Evolutionary conservation across 768 basidiomycete genomes (phyloP).

Genomic region (Trametes coccinea): DNA sequence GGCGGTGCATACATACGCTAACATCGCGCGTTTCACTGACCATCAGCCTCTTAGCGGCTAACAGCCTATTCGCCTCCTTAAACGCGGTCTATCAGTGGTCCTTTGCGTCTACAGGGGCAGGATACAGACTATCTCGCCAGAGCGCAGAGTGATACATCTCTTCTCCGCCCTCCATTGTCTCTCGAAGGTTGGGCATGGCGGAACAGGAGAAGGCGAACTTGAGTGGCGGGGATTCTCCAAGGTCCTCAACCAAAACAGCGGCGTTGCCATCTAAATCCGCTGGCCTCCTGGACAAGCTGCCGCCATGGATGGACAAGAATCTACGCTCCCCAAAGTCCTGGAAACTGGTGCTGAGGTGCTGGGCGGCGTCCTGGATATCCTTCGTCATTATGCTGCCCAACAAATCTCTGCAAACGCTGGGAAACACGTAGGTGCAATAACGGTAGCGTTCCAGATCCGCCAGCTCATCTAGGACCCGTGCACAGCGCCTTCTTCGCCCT

Average conservation of each 20-base stretch:
- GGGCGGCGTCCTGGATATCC: slow-evolving; percentile 41
- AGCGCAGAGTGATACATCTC: neutral
- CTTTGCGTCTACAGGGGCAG: neutral
- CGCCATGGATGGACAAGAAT: slow-evolving; percentile 41
- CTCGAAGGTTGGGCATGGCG: neutral
- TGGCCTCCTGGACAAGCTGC: slow-evolving; percentile 30
- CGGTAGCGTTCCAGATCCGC: no score
- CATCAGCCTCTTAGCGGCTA: neutral
- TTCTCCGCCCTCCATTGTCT: neutral
- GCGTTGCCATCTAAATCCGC: neutral
- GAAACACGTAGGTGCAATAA: slow-evolving; percentile 40
- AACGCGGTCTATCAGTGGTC: neutral
- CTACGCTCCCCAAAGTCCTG: slow-evolving; percentile 37
- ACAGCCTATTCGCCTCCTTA: neutral
- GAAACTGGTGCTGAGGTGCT: slow-evolving; percentile 43
- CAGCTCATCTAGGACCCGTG: neutral
- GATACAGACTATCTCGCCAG: no score
- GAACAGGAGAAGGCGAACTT: neutral
- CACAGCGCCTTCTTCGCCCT: slow-evolving; percentile 48
- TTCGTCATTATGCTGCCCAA: slow-evolving; percentile 44
- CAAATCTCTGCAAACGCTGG: slow-evolving; percentile 37
- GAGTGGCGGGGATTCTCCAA: neutral
- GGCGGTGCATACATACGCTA: no score
- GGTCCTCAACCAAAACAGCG: neutral
- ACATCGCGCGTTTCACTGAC: no score